Conservation (phyloP, 306 rosid species). For the Begonia masoniana region DNA sequence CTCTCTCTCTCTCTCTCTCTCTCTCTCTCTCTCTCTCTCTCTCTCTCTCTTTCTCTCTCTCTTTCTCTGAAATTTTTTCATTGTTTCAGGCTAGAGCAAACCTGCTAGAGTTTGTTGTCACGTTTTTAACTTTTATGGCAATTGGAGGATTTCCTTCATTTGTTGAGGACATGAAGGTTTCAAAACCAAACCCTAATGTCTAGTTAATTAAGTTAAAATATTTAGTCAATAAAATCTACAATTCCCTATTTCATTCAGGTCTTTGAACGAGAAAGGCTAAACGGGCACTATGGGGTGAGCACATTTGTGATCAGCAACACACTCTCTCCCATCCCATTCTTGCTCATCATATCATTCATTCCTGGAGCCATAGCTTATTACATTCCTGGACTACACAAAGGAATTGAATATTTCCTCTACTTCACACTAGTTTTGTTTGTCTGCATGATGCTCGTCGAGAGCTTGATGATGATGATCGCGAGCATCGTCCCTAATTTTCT, state of each 20-base stretch:
- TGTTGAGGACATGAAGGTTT: constrained; percentile 64
- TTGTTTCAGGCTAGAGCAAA: constrained; percentile 51
- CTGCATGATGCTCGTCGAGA: constrained; percentile 50
- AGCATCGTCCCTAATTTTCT: constrained; percentile 56
- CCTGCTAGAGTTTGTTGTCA: constrained; percentile 29
- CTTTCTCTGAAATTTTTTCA: neutral
- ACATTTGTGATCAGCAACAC: constrained; percentile 54
- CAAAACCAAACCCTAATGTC: neutral
- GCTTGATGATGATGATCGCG: constrained; percentile 57
- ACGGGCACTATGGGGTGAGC: constrained; percentile 53
- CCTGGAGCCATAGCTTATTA: constrained; percentile 45
- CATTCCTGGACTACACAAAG: constrained; percentile 41
- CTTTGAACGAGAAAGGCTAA: constrained; percentile 54
- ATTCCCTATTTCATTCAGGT: constrained; percentile 22
- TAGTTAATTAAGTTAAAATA: neutral
- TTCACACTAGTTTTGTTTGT: constrained; percentile 25
- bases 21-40: too few species aligned
- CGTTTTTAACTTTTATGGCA: constrained; percentile 59
- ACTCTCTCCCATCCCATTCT: constrained; percentile 42
- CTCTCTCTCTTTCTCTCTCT: too few species aligned
- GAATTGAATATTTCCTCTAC: constrained; percentile 23
- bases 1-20: too few species aligned
- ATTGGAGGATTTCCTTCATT: constrained; percentile 78
- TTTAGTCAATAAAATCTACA: neutral
- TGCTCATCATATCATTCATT: constrained; percentile 27